Conservation (phyloP, 179 eudicot species). For the Camellia oleifera region DNA sequence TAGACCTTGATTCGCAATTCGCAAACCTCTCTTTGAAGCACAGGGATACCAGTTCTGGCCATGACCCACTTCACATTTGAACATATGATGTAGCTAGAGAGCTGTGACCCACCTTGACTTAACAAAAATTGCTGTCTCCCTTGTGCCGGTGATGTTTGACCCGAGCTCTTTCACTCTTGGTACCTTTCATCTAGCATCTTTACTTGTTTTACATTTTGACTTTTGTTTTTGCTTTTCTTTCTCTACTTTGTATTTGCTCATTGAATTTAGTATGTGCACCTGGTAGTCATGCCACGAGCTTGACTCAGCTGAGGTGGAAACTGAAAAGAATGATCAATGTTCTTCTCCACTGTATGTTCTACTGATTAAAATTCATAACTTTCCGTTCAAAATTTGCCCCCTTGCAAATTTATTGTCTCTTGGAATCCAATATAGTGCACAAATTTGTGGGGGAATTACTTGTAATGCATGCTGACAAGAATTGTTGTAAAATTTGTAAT, state of each 20-base stretch:
- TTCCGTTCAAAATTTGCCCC: neutral
- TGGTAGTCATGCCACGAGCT: slow-evolving; percentile 44
- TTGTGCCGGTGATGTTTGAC: too few relatives aligned
- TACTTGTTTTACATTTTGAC: neutral
- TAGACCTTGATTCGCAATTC: too few relatives aligned
- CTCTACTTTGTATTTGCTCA: slow-evolving; percentile 15
- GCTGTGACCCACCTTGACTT: too few relatives aligned
- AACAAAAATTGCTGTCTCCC: too few relatives aligned
- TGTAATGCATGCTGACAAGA: neutral
- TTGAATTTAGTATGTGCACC: slow-evolving; percentile 34
- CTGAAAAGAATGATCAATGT: slow-evolving; percentile 8
- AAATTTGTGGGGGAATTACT: slow-evolving; percentile 3
- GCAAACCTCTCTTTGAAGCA: too few relatives aligned
- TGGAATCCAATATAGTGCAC: neutral
- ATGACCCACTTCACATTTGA: too few relatives aligned
- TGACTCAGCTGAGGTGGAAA: slow-evolving; percentile 23
- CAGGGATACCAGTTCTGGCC: too few relatives aligned
- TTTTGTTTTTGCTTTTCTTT: neutral
- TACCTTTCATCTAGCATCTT: neutral
- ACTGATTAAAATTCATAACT: neutral
- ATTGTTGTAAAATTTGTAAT: slow-evolving; percentile 11
- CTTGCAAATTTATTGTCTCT: too few relatives aligned
- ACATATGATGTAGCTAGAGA: too few relatives aligned
- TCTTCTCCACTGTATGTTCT: neutral
- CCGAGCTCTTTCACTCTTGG: too few relatives aligned